These are phyloP conservation scores for Kodamaea leandrae DNA, from an alignment of 805 yeast genomes.

Conservation along the genomic window DNA sequence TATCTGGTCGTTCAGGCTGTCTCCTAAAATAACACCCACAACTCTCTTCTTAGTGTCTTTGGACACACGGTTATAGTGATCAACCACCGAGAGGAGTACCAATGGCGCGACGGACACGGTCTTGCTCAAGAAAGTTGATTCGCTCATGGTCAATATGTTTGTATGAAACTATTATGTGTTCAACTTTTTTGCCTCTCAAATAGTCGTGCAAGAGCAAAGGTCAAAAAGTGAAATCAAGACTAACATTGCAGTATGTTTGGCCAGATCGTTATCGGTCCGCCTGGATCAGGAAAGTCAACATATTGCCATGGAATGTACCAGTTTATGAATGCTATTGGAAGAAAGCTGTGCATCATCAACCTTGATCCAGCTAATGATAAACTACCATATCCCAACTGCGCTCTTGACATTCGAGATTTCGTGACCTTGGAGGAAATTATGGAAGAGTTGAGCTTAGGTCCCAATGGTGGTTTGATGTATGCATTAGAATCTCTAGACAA, in stretches of 20 bases:
- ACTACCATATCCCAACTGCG: conserved; percentile 61
- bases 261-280: conserved; percentile 95
- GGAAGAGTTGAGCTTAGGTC: conserved; percentile 71
- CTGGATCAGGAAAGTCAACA: conserved; percentile 96
- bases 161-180: conserved; percentile 3
- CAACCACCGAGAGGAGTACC: conserved; percentile 90
- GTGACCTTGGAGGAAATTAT: conserved; percentile 74
- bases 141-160: conserved; percentile 24
- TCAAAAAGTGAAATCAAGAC: background rate
- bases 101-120: conserved; percentile 92
- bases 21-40: conserved; percentile 93
- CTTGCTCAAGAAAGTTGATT: conserved; percentile 41
- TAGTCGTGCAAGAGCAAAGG: conserved; percentile 7
- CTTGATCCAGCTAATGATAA: conserved; percentile 90
- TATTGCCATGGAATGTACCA: conserved; percentile 91
- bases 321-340: conserved; percentile 89
- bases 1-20: conserved; percentile 53
- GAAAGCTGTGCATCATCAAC: conserved; percentile 80
- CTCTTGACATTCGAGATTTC: conserved; percentile 75
- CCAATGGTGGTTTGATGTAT: conserved; percentile 87
- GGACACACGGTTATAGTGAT: conserved; percentile 88
- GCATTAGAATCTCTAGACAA: conserved; percentile 64
- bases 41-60: conserved; percentile 73
- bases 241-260: conserved; percentile 51
- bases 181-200: conserved; percentile 9